Evolutionary conservation across 352 stramenopile genomes (phyloP).

Genomic region (Phytophthora citrophthora): DNA sequence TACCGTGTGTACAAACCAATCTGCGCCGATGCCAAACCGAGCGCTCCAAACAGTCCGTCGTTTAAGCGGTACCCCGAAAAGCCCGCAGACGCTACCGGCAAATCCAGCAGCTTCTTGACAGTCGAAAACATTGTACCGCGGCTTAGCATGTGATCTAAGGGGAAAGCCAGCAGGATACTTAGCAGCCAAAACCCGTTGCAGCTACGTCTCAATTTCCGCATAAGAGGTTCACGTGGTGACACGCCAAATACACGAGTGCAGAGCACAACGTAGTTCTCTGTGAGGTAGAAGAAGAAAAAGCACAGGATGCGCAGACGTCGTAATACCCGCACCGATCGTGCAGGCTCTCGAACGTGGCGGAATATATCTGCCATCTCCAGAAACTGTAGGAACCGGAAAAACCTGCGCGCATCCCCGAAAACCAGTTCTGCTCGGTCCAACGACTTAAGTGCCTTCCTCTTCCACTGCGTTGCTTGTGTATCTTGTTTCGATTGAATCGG

Average conservation of each 20-base stretch:
- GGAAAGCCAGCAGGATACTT: conserved; percentile 65
- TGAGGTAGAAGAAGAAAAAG: conserved; percentile 74
- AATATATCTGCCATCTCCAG: conserved; percentile 67
- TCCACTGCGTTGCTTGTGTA: conserved; percentile 16
- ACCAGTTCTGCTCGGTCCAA: conserved; percentile 50
- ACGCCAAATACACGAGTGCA: conserved; percentile 48
- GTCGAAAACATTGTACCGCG: conserved; percentile 41
- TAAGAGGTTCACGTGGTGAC: conserved; percentile 33
- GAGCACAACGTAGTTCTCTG: conserved; percentile 70
- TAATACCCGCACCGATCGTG: conserved; percentile 36
- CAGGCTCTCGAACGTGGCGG: conserved; percentile 46
- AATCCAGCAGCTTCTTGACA: conserved; percentile 62
- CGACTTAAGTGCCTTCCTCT: conserved; percentile 25
- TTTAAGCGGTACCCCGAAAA: conserved; percentile 52
- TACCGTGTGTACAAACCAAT: conserved; percentile 56
- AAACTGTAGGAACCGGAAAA: conserved; percentile 72
- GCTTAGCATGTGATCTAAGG: conserved; percentile 49
- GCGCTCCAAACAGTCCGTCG: conserved; percentile 52
- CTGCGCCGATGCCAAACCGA: conserved; percentile 54
- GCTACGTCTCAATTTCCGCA: conserved; percentile 43
- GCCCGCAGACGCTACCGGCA: conserved; percentile 57
- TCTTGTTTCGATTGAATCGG: not conserved
- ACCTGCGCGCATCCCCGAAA: conserved; percentile 62
- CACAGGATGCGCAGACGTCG: conserved; percentile 54
- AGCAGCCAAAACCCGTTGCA: conserved; percentile 63